A percentile compares a stretch with the other conserved stretches of the same genome.
These are phyloP conservation scores for Trypanosoma avium DNA, from an alignment of 208 protist genomes.

Conservation along the genomic window DNA sequence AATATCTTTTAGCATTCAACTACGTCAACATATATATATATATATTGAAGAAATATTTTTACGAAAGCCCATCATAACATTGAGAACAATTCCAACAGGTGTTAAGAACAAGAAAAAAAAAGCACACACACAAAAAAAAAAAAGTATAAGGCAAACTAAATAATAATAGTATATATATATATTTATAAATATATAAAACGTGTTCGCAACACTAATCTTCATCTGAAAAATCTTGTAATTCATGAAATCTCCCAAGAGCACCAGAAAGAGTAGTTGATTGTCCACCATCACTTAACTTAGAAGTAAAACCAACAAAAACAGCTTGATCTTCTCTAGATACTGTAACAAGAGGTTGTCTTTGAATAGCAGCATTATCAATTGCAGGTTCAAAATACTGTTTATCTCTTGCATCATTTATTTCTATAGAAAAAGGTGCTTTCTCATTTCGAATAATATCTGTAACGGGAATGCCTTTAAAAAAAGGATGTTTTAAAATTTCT, in stretches of 20 bases:
- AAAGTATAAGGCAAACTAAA: constrained; percentile 11
- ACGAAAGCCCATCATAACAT: too few species aligned
- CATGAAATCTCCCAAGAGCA: constrained; percentile 24
- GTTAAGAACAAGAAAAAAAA: too few species aligned
- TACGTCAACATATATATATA: too few species aligned
- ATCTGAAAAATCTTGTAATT: constrained; percentile 32
- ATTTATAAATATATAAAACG: too few species aligned
- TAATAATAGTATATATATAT: neutral
- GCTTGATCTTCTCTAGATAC: constrained; percentile 32
- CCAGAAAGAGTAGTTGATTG: constrained; percentile 26
- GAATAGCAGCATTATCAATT: constrained; percentile 26
- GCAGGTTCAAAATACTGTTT: constrained; percentile 52
- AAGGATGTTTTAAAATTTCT: constrained; percentile 37
- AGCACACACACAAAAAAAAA: constrained; percentile 13
- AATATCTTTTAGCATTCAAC: too few species aligned
- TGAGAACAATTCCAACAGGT: too few species aligned
- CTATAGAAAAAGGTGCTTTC: constrained; percentile 39
- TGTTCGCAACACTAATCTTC: constrained; percentile 32
- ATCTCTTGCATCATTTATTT: constrained; percentile 31
- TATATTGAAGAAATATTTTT: too few species aligned
- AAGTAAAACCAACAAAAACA: constrained; percentile 39
- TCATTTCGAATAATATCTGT: constrained; percentile 31
- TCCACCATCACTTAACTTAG: constrained; percentile 20
- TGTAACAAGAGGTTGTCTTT: constrained; percentile 24
- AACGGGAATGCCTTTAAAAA: constrained; percentile 38